Base-by-base conservation (phyloP, 2,329 filamentous ascomycete species). In the Alternaria viburni region DNA sequence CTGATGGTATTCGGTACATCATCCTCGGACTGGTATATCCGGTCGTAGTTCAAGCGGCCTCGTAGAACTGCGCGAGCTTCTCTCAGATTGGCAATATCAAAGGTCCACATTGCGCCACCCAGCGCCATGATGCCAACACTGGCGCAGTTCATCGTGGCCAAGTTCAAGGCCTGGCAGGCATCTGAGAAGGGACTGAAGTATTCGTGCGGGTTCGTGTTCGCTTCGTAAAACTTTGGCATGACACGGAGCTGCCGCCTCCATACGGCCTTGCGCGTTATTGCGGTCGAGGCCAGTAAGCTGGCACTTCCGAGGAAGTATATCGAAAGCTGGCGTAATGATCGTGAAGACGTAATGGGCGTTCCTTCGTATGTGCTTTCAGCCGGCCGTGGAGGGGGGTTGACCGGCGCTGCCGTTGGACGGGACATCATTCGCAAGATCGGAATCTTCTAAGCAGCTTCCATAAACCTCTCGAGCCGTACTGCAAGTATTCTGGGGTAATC, bases 101-200 rank as follows among this genome's bases (percentile, higher is more conserved):
- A 88, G 1, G 88, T 89, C 86, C 91, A 97, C 65, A 92, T 84
- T 11, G 90, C 79, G 0, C 91, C 93, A 4, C 95, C 96, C 0
- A 88, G 85, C 9, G 86, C 81, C 86, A 96, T 88, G 78, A 97
- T 88, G 1, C 86, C 90, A 54, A 96, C 87, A 71, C 90, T 91
- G 30, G 89, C 74, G 12, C 96, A 92, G 72, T 97, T 97, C 70
- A 97, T 86, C 0, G 94, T 97, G 0, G 95, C 96, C 36, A 97
- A 83, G 52, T 90, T 91, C 21, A 99, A 83, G 0, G 95, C 95
- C 80, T 97, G 91, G 32, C 91, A 81, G 1, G 95, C 95, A 67
- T 97, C 90, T 43, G 91, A 77, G 1, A 88, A 86, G 8, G 89
- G 89, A 73, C 90, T 90, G 26, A 88, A 85, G 47, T 79, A 76